Base-by-base conservation (phyloP, 495 filamentous ascomycete genomes). In the Lasiosphaeriaceae sp. region DNA sequence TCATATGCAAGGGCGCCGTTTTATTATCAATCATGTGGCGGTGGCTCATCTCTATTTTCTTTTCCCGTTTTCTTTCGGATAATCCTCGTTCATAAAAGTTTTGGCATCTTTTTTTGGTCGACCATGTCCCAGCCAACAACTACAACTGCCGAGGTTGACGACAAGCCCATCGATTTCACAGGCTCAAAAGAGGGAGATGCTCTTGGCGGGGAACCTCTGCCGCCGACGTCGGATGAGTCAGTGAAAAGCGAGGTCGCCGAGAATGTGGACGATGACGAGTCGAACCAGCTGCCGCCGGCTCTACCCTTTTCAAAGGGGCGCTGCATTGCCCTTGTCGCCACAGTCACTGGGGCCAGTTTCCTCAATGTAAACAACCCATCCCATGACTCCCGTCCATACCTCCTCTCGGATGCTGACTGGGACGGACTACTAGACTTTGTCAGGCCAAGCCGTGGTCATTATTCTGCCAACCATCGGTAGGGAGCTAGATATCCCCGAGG, bases 381-480 rank as follows among this genome's bases (percentile, higher is more conserved):
- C 37, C 35, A 39, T 14, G 12, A 1, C 7, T 7, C 5, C 20
- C 12, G 4, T 52, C 23, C 43, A 17, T 3, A 1, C 16, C 6
- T 22, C n/a, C 51, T n/a, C 35, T 44, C 35, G 14, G 16, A 6
- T 46, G 29, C 24, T 56, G 31, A 50, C 47, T 34, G n/a, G n/a
- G 14, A 49, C 17, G 11, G 17, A 52, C 29, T 24, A 9, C 26
- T 52, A 86, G 82, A 84, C 77, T n/a, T 60, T 84, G 37, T 83
- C 80, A 4, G 76, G 74, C 11, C 83, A 86, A 66, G 74, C 81
- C 1, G 76, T 80, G 17, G 82, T 87, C 45, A 86, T 87, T 56
- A 80, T 85, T 44, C 70, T 87, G 5, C 83, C 83, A 2, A 78
- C 74, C 6, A 84, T 86, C 31, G 81, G 78, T 35, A 46, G 69